A percentile compares a stretch with the other conserved stretches of the same genome.
phyloP scores from a whole-genome alignment of 108 stramenopile species.

The Aurantiochytrium sp. region DNA sequence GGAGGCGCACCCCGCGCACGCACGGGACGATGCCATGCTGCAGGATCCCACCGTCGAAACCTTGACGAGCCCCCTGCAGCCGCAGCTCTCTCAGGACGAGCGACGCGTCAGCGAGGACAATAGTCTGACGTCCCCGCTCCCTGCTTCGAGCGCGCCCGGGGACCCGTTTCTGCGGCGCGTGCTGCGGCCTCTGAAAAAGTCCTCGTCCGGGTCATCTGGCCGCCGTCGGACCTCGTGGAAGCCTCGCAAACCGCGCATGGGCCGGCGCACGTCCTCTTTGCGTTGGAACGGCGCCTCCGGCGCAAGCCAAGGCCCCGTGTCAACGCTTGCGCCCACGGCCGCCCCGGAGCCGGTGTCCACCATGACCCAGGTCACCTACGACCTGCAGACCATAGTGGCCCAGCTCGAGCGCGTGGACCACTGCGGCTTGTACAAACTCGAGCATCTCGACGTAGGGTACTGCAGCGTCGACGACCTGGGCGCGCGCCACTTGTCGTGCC shows the following conservation, averaged over 20 bases:
- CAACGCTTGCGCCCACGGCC: no score
- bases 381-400: background rate
- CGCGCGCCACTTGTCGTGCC: background rate
- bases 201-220: background rate
- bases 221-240: background rate
- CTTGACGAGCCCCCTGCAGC: no score
- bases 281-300: no score
- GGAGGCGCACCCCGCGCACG: no score
- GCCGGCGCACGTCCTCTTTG: no score
- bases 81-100: background rate
- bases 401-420: background rate
- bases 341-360: no score
- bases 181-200: background rate
- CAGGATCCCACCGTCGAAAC: no score
- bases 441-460: background rate
- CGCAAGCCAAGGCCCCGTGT: no score
- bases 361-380: background rate
- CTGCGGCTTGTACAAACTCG: background rate
- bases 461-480: background rate
- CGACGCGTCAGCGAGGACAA: no score
- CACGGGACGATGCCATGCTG: no score
- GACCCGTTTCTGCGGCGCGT: background rate
- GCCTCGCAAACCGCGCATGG: background rate
- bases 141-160: no score
- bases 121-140: no score